A percentile compares a stretch with the other conserved stretches of the same genome.
These are phyloP conservation scores for Avena insularis DNA, from an alignment of 176 grass and related monocot species.

Conservation along the genomic window DNA sequence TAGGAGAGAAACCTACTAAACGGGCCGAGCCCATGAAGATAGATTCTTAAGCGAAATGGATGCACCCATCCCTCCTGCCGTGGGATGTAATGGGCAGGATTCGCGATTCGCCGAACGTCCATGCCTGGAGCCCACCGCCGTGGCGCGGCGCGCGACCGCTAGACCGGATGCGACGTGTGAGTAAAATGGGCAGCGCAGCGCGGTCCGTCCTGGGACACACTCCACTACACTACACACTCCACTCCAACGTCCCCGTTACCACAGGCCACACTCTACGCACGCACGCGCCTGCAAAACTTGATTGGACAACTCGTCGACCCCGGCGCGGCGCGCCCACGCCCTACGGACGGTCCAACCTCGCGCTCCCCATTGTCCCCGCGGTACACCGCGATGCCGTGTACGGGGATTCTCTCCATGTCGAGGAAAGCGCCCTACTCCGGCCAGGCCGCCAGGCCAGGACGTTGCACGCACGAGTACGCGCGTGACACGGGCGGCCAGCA, in stretches of 20 bases:
- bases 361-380: slow-evolving; percentile 8
- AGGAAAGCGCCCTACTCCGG: neutral
- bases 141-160: neutral
- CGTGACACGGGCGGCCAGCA: slow-evolving; percentile 3
- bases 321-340: slow-evolving; percentile 1
- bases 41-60: no score
- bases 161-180: slow-evolving; percentile 45
- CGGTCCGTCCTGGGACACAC: neutral
- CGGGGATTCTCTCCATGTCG: slow-evolving; percentile 7
- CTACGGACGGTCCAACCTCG: neutral
- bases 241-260: slow-evolving; percentile 39
- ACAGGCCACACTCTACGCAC: neutral
- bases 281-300: neutral
- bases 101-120: neutral
- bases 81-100: neutral
- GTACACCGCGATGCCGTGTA: neutral
- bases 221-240: slow-evolving; percentile 17
- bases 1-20: no score
- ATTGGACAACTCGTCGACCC: slow-evolving; percentile 36
- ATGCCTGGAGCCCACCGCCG: neutral
- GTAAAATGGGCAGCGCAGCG: neutral
- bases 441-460: no score
- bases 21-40: no score
- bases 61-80: no score
- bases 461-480: neutral